Base-by-base conservation (phyloP, 1,139 yeast species). In the Blastobotrys apis region DNA sequence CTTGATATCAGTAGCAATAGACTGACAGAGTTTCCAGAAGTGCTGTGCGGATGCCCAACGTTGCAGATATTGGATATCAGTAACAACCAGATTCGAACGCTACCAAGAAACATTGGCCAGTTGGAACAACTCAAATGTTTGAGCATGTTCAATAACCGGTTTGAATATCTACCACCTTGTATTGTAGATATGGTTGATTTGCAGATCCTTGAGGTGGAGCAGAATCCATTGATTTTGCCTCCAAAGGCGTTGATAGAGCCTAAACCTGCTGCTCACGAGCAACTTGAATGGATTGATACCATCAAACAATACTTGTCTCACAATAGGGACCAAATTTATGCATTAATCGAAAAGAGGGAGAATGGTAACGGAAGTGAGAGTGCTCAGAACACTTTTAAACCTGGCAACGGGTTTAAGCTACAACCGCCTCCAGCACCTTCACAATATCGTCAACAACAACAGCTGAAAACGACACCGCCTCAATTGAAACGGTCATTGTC, bases 11-110 rank as follows among this genome's bases (percentile, higher is more conserved):
- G 84, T 55, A 71, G 73, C 51, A 85, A 85, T 59, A 61, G 65
- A 38, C 69, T 85, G 34, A 52, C 68, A 2, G 71, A 66, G 40
- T 72, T 85, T 41, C 88, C 94, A 0, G 52, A 57, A 1, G 70
- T 72, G 4, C 54, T 75, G 40, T 53, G 54, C 37, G 47, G 63
- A 44, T 74, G 73, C 53, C 63, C 55, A 49, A 67, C 64, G 6
- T 66, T 85, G 47, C 90, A 83, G 54, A 80, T 81, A 41, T 65
- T 85, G 40, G 94, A 86, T 60, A 63, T 85, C 23, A 80, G 90
- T 26, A 67, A 72, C 35, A 85, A 85, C 58, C 66, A 64, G 38
- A 62, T 82, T 47, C 58, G 66, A 31, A 57, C 67, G 29, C 72
- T 78, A 47, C 79, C 74, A 15, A 55, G 59, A 43, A 71, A 62